phyloP scores from a whole-genome alignment of 345 rosid genomes.

The Linum trigynum region DNA sequence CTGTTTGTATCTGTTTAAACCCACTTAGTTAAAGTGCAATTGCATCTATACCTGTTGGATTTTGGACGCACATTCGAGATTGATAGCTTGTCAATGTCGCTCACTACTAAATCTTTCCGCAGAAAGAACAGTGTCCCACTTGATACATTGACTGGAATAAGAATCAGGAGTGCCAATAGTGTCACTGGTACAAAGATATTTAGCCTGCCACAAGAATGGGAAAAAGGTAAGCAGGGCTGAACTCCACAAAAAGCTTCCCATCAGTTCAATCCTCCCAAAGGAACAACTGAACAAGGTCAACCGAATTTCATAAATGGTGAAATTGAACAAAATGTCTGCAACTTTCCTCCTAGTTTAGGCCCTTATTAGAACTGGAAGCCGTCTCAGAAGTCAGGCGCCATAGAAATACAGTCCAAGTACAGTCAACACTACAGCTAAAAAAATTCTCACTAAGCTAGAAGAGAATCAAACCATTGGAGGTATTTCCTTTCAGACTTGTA shows the following conservation, averaged over 20 bases:
- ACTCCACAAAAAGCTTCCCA: not conserved
- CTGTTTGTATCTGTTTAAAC: not conserved
- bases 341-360: too few relatives aligned
- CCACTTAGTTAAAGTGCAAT: not conserved
- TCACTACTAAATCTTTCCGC: constrained; percentile 72
- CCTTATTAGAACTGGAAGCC: too few relatives aligned
- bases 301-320: not conserved
- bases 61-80: constrained; percentile 79
- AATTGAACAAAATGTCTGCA: too few relatives aligned
- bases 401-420: too few relatives aligned
- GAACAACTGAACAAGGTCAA: not conserved
- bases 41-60: constrained; percentile 47
- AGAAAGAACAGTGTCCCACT: constrained; percentile 74
- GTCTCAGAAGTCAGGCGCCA: too few relatives aligned
- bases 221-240: not conserved
- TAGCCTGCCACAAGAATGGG: constrained; percentile 40
- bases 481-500: too few relatives aligned
- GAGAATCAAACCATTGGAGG: not conserved
- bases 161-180: constrained; percentile 59
- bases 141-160: constrained; percentile 89
- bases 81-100: constrained; percentile 88
- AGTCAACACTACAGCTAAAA: too few relatives aligned
- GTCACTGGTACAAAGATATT: constrained; percentile 84
- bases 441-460: too few relatives aligned
- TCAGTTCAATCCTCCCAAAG: not conserved